phyloP scores from a whole-genome alignment of 306 rosid species.

The Cucurbita pepo region DNA sequence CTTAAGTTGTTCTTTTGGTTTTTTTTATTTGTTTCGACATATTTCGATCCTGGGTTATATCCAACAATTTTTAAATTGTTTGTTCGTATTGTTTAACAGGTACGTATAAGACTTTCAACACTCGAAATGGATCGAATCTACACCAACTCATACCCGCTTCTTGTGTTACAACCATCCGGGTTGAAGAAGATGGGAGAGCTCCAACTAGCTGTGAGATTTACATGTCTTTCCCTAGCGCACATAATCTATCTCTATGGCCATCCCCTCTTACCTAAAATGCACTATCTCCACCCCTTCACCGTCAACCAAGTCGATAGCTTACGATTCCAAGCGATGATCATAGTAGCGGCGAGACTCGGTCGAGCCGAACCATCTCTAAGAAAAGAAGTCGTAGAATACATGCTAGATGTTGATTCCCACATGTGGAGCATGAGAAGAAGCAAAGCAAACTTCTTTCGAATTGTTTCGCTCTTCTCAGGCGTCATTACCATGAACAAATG shows the following conservation, averaged over 20 bases:
- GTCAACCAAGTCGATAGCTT: constrained; percentile 63
- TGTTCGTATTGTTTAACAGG: neutral
- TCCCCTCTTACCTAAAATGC: constrained; percentile 69
- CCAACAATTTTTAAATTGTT: neutral
- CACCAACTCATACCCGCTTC: constrained; percentile 55
- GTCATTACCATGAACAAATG: constrained; percentile 41
- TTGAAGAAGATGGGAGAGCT: constrained; percentile 77
- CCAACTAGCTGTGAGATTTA: constrained; percentile 56
- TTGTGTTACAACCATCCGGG: constrained; percentile 40
- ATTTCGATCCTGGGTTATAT: no score
- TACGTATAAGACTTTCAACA: constrained; percentile 58
- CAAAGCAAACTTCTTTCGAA: constrained; percentile 68
- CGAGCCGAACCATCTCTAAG: constrained; percentile 63
- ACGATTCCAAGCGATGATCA: constrained; percentile 61
- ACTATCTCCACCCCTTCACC: constrained; percentile 71
- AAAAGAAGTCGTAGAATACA: constrained; percentile 79
- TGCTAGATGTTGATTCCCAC: constrained; percentile 81
- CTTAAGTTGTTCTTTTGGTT: no score
- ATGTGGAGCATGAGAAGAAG: constrained; percentile 84
- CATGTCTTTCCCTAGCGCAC: constrained; percentile 53
- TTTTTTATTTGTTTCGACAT: no score
- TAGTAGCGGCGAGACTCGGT: constrained; percentile 54
- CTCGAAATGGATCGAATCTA: constrained; percentile 74
- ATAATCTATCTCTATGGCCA: constrained; percentile 63
- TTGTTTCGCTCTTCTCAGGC: constrained; percentile 50